Evolutionary conservation across 345 rosid species (phyloP), one percentile per base, ranked within the genome.

Genomic region (Arabis hirsuta): DNA sequence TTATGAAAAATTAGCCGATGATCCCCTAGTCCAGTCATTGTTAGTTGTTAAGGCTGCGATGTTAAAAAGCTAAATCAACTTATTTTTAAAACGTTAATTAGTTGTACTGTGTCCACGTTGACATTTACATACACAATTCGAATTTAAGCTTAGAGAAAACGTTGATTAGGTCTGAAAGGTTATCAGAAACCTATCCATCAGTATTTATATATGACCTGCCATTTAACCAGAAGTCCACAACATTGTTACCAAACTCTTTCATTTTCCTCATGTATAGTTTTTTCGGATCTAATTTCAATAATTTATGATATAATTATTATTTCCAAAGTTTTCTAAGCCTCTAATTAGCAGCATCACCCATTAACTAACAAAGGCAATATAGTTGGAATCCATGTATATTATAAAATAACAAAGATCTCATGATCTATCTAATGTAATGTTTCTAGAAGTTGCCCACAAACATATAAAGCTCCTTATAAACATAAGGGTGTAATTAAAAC

Each of bases 91-190:
- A 32, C 4, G 36, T 32, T 32, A 32, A 32, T 32, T 32, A 32
- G 44, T 51, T 55, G 51, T 59, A 41, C 42, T 57, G 62, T 74
- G 56, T 67, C 60, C 27, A 66, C 54, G 36, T 74, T 67, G 78
- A 56, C 51, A 22, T 22, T 16, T 36, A 32, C 59, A 59, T 47
- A 34, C 38, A 34, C 38, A 34, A 43, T 36, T 63, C 29, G 26
- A 54, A 68, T 61, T 61, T 26, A 54, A 75, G 74, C 63, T 55
- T 34, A 60, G 62, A 3, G 57, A 36, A 67, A 60, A 58, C 62
- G 57, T 36, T 68, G 69, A 54, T 68, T 75, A 75, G 79, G 79
- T 75, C 69, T 45, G 69, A 68, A 75, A 75, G 74, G 63, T 74
- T 52, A 67, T 61, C 79, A 61, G 42, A 74, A 74, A 58, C 62